A percentile compares a stretch with the other conserved stretches of the same genome.
These are phyloP conservation scores for Micromonas pusilla DNA, from an alignment of 139 green algal species.

Conservation along the genomic window DNA sequence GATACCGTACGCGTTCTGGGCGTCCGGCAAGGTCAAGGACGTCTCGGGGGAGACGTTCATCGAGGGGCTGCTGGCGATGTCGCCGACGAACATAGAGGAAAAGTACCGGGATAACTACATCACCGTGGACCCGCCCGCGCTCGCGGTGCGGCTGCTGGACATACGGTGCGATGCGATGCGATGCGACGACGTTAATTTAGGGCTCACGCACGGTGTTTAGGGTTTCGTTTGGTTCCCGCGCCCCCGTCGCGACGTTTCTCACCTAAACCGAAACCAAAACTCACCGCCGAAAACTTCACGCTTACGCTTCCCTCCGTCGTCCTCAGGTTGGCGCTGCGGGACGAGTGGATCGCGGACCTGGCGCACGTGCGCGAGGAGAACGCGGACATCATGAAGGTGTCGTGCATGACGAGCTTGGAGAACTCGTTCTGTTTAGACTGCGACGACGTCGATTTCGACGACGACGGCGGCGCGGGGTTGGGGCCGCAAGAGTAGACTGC, in stretches of 20 bases:
- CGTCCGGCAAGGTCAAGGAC: slow-evolving; percentile 1
- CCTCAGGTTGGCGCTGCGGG: neutral
- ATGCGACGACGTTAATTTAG: too few relatives aligned
- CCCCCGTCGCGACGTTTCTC: too few relatives aligned
- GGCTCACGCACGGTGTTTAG: too few relatives aligned
- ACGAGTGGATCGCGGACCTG: slow-evolving; percentile 21
- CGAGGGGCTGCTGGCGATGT: neutral
- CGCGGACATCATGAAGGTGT: slow-evolving; percentile 8
- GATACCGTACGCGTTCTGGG: slow-evolving; percentile 6
- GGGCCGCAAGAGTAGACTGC: neutral
- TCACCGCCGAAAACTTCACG: too few relatives aligned
- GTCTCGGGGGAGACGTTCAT: slow-evolving; percentile 24
- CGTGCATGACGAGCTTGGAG: slow-evolving; percentile 15
- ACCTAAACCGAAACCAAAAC: too few relatives aligned
- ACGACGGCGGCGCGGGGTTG: neutral
- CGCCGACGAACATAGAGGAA: neutral
- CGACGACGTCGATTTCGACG: slow-evolving; percentile 1
- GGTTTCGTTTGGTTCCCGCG: too few relatives aligned
- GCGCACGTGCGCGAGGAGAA: slow-evolving; percentile 18
- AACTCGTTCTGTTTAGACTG: neutral
- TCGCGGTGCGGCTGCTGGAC: slow-evolving; percentile 15
- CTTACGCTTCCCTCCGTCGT: too few relatives aligned
- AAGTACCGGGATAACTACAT: neutral
- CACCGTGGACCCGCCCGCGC: slow-evolving; percentile 17
- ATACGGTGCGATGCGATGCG: too few relatives aligned